Base-by-base conservation (phyloP, 148 eudicot species). In the Rhododendron kiyosumense region DNA sequence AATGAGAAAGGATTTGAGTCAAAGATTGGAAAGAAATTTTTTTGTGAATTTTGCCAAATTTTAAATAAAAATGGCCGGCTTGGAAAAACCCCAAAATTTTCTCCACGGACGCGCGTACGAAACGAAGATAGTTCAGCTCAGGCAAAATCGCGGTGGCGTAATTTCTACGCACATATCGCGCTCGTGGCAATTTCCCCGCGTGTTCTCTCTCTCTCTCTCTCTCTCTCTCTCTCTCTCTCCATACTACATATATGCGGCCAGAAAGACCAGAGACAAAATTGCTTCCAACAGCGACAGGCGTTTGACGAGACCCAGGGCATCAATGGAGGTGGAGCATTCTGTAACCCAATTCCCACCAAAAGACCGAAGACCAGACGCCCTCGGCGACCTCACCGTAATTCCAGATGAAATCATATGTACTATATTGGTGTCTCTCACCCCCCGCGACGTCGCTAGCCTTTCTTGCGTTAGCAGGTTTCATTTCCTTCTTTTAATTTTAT, bases 401-500 rank as follows among this genome's bases (percentile, higher is more conserved):
- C 95, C 98, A 0, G 99, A 97, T 80, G 99, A 97, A 87, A 85
- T 89, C 22, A 81, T 97, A 3, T 93, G 93, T 30, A 83, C 88
- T 0, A 89, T 95, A 12, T 83, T 97, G 79, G 11, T 81, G 41
- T 14, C 48, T 85, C 94, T 95, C 75, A 61, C 94, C 83, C 98
- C 98, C 86, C 91, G 84, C 57, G 99, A 95, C 83, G 94, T 97
- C 76, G 94, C 92, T 85, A 94, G 96, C 20, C 93, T 95, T 54
- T 86, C 99, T 85, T 97, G 98, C 88, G 98, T 91, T 73, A 97
- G 99, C 98, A 97, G 99, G 99, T 96, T 26, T 79, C 11, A 11
- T 28, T 86, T 46, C 24, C 24, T 67, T 13, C 73, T 7, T 54
- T 17, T 18, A 14, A 28, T 38, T 52, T 73, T 13, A 32, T 7